Percentiles rank a stretch among this genome's conserved stretches.
Conservation (phyloP, 805 yeast species). For the Tetrapisispora pingtungensis region DNA sequence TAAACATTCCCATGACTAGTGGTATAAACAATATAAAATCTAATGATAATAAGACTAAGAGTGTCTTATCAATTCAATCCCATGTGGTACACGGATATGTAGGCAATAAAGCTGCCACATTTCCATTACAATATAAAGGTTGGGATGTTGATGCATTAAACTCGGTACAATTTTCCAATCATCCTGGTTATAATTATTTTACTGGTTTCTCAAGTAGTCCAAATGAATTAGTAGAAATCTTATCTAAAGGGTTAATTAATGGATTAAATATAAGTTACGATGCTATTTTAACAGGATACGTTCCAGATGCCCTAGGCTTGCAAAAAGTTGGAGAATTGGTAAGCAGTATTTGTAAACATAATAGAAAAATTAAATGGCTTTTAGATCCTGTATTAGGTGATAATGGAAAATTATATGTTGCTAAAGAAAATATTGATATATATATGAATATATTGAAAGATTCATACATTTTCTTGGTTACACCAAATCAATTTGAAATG, state of each 20-base stretch:
- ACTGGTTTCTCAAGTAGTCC: conserved; percentile 46
- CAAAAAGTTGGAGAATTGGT: conserved; percentile 38
- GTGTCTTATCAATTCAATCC: conserved; percentile 56
- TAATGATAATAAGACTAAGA: neutral
- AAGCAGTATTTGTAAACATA: conserved; percentile 21
- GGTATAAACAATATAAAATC: too few relatives aligned
- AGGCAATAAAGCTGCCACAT: conserved; percentile 83
- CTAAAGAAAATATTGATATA: conserved; percentile 41
- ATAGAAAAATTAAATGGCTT: conserved; percentile 41
- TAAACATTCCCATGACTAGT: too few relatives aligned
- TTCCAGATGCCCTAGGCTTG: conserved; percentile 53
- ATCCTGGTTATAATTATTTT: conserved; percentile 75
- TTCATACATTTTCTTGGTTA: conserved; percentile 40
- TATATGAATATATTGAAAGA: conserved; percentile 39
- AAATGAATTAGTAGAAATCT: conserved; percentile 37
- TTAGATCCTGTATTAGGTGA: conserved; percentile 93
- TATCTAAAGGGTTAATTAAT: conserved; percentile 43
- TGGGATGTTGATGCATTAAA: conserved; percentile 91
- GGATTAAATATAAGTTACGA: conserved; percentile 44
- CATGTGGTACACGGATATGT: conserved; percentile 96
- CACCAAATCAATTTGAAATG: conserved; percentile 72
- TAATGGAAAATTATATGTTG: conserved; percentile 72
- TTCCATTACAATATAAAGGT: conserved; percentile 75
- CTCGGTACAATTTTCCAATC: conserved; percentile 83
- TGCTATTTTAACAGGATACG: conserved; percentile 70